A percentile compares a stretch with the other conserved stretches of the same genome.
phyloP scores from a whole-genome alignment of 1,284 basidiomycete species.

The Trichosporon asahii region DNA sequence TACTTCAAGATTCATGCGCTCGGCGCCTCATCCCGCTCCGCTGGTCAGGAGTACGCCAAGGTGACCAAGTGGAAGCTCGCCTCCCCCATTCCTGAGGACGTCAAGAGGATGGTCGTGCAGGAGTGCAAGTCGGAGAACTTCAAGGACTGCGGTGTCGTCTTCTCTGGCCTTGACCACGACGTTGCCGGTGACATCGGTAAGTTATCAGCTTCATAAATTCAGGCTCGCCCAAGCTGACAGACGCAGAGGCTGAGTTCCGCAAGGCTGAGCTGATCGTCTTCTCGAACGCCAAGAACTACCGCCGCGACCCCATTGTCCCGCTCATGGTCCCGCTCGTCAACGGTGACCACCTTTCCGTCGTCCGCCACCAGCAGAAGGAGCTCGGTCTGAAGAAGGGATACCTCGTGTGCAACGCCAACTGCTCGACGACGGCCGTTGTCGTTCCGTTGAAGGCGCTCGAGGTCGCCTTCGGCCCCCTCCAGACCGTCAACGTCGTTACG shows the following conservation, averaged over 20 bases:
- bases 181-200: slow-evolving; percentile 91
- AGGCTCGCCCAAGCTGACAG: background rate
- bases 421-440: slow-evolving; percentile 91
- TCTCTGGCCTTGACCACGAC: slow-evolving; percentile 91
- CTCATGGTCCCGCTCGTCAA: slow-evolving; percentile 97
- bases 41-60: slow-evolving; percentile 75
- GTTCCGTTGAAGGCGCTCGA: slow-evolving; percentile 91
- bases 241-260: slow-evolving; percentile 78
- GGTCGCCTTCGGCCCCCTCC: slow-evolving; percentile 86
- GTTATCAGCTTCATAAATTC: slow-evolving; percentile 29
- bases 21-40: slow-evolving; percentile 85
- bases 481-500: slow-evolving; percentile 85
- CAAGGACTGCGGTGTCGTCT: slow-evolving; percentile 78
- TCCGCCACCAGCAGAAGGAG: slow-evolving; percentile 72
- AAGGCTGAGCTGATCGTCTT: slow-evolving; percentile 87
- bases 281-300: slow-evolving; percentile 97
- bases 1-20: slow-evolving; percentile 85
- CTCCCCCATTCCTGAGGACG: slow-evolving; percentile 66
- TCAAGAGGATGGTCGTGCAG: slow-evolving; percentile 68
- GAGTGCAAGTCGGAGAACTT: slow-evolving; percentile 79
- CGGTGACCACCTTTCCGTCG: slow-evolving; percentile 76
- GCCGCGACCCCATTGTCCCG: slow-evolving; percentile 90
- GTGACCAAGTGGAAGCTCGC: slow-evolving; percentile 90
- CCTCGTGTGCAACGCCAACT: slow-evolving; percentile 98
- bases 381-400: slow-evolving; percentile 80